Evolutionary conservation across 768 basidiomycete species (phyloP).

Genomic region (Tylopilus plumbeoviolaceoides): DNA sequence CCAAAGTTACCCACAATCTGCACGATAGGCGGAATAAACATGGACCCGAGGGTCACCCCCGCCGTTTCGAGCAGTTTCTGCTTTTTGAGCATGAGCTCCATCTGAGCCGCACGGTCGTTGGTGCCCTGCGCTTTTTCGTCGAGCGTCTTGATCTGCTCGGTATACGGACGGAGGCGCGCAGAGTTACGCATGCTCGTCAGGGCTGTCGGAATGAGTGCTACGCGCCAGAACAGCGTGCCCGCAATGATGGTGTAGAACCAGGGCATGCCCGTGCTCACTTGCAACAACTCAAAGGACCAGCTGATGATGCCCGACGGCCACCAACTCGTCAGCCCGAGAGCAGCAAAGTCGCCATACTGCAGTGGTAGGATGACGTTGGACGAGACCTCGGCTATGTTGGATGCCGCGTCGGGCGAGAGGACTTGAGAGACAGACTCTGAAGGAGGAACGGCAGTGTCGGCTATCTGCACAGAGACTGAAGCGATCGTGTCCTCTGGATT

Average conservation of each 20-base stretch:
- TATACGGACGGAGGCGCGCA: constrained; percentile 37
- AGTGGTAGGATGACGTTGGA: constrained; percentile 41
- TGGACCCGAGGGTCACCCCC: constrained; percentile 55
- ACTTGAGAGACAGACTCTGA: constrained; percentile 6
- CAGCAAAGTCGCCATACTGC: constrained; percentile 69
- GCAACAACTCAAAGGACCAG: constrained; percentile 62
- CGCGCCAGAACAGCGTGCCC: constrained; percentile 58
- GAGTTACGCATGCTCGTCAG: constrained; percentile 54
- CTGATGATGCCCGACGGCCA: constrained; percentile 64
- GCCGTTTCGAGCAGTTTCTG: constrained; percentile 56
- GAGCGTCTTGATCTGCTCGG: constrained; percentile 49
- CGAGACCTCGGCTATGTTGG: constrained; percentile 21
- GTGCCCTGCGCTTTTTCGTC: constrained; percentile 37
- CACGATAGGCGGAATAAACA: constrained; percentile 53
- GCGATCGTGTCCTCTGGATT: background rate
- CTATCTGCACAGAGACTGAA: background rate
- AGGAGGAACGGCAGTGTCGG: background rate
- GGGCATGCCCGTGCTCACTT: constrained; percentile 65
- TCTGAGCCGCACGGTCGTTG: constrained; percentile 39
- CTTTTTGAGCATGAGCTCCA: constrained; percentile 43
- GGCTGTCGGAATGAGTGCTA: constrained; percentile 56
- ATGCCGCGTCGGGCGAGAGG: constrained; percentile 6
- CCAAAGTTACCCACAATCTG: constrained; percentile 78
- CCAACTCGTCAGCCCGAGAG: constrained; percentile 61
- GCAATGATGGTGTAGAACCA: constrained; percentile 84